Conservation (phyloP, 306 rosid species). For the Parietaria judaica region DNA sequence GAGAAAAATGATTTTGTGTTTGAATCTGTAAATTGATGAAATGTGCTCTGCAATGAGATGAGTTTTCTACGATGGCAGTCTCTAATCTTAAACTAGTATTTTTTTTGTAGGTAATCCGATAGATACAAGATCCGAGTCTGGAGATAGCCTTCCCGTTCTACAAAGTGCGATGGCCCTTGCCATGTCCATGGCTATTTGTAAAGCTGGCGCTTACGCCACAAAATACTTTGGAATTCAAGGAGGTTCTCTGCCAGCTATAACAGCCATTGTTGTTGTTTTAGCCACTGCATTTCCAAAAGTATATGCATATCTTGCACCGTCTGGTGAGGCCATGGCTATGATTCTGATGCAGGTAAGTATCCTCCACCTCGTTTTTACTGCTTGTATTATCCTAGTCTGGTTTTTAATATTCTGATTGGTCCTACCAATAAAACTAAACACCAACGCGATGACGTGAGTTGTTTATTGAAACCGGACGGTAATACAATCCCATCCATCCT, state of each 20-base stretch:
- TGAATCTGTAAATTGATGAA: background rate
- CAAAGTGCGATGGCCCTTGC: slow-evolving; percentile 34
- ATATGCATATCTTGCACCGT: slow-evolving; percentile 37
- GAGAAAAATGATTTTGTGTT: background rate
- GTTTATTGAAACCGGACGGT: no score
- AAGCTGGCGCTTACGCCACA: slow-evolving; percentile 30
- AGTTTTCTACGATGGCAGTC: background rate
- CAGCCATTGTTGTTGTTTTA: slow-evolving; percentile 33
- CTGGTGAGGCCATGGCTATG: slow-evolving; percentile 46
- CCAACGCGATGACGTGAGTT: no score
- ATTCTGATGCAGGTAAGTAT: slow-evolving; percentile 35
- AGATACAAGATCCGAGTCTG: slow-evolving; percentile 18
- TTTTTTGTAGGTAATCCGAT: slow-evolving; percentile 17
- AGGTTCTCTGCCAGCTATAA: slow-evolving; percentile 40
- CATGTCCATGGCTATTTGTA: slow-evolving; percentile 39
- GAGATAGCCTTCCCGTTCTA: slow-evolving; percentile 29
- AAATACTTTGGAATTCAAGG: slow-evolving; percentile 37
- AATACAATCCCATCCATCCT: no score
- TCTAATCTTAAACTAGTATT: slow-evolving; percentile 14
- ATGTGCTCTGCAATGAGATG: no score
- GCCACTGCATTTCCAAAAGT: slow-evolving; percentile 35
- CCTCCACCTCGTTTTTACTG: background rate
- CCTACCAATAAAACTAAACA: no score
- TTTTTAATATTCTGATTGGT: background rate
- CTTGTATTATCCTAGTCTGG: background rate